Base-by-base conservation (phyloP, 2,329 filamentous ascomycete species). In the Aspergillus pseudoglaucus region DNA sequence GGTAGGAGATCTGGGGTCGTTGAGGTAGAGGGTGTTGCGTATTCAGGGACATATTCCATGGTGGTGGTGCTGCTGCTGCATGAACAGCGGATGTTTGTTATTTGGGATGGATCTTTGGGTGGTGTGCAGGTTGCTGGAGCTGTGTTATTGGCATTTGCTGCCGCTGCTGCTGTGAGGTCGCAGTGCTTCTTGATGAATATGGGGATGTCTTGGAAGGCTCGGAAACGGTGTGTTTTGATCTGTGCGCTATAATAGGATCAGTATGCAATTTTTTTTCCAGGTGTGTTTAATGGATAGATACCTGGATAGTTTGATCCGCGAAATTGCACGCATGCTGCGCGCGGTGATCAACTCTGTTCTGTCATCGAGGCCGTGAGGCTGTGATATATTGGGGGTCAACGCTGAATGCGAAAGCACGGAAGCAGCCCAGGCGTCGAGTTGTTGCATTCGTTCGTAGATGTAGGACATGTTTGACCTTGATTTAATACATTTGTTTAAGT, bases 161-260 rank as follows among this genome's bases (percentile, higher is more conserved):
- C 54, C 14, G 64, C 54, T 25, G 64, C 64, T 12, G 25, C 25
- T 23, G 64, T 64, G 14, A 74, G 60, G 48, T 74, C 71, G 53
- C 71, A 74, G 46, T 74, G 71, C 35, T 64, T 66, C 47, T 72
- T 71, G 20, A 72, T 65, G 52, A 74, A 74, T 12, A 74, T 65
- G 1, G 72, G 70, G 9, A 72, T 68, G 47, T 74, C 71, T 15
- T 66, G 69, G 50, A 74, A 74, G 14, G 72, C 72, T 38, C 69
- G 59, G 47, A 73, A 73, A n/a, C 72, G 67, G 48, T 74, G 70
- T 1, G 66, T 60, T 56, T 74, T 74, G 27, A 74, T 73, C 54
- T 70, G 68, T 9, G 71, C 69, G 53, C 72, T 74, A 35, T 8
- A 37, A 15, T 9, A 18, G 42, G 6, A 45, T 58, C 50, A 51